phyloP scores from a whole-genome alignment of 192 early-diverging fungal species.

The Geranomyces michiganensis region DNA sequence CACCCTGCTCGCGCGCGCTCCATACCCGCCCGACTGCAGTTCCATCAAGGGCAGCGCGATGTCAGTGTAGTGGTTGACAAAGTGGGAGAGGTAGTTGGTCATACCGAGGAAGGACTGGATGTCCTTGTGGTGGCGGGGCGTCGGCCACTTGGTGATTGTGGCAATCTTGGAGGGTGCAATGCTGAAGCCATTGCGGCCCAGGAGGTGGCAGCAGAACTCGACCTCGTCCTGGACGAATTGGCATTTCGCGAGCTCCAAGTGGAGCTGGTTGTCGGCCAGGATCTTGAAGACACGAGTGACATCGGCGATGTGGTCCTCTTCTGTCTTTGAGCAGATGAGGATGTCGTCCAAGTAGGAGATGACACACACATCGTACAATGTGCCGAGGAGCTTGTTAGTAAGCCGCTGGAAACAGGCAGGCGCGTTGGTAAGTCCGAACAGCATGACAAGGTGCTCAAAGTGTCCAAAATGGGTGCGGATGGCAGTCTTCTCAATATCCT shows the following conservation, averaged over 20 bases:
- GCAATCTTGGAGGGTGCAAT: constrained; percentile 34
- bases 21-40: constrained; percentile 33
- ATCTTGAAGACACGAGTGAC: background rate
- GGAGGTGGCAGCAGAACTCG: constrained; percentile 9
- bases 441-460: constrained; percentile 62
- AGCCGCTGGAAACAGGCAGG: constrained; percentile 58
- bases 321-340: constrained; percentile 44
- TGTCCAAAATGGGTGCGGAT: constrained; percentile 29
- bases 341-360: constrained; percentile 53
- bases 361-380: constrained; percentile 27
- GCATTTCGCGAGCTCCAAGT: constrained; percentile 9
- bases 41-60: constrained; percentile 11
- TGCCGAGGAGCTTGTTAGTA: constrained; percentile 51
- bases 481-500: constrained; percentile 14
- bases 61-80: constrained; percentile 16
- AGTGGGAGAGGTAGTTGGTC: constrained; percentile 17
- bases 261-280: background rate
- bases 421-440: constrained; percentile 65
- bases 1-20: constrained; percentile 2
- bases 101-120: constrained; percentile 25
- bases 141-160: constrained; percentile 9
- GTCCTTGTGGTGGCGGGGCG: background rate
- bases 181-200: background rate
- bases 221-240: background rate
- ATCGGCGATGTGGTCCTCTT: background rate